Evolutionary conservation across 2,329 filamentous ascomycete genomes (phyloP), one percentile per base, ranked within the genome.

Genomic region (Bipolaris zeicola): DNA sequence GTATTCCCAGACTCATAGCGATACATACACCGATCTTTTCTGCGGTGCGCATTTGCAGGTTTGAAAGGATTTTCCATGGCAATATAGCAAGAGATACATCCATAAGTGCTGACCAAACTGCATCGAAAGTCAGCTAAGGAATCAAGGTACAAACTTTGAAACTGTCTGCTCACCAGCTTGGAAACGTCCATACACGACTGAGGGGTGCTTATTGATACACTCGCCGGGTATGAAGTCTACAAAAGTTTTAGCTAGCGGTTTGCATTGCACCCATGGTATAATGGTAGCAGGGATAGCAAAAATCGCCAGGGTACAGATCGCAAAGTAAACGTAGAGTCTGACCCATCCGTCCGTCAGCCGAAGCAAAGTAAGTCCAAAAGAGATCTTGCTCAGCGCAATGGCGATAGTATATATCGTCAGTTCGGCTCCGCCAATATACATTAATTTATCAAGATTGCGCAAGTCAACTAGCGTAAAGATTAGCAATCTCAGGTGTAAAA

Each of bases 371-470:
- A 62, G 48, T 38, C 52, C 60, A 39, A 62, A 62, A 38, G 60
- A 60, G 14, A 62, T 60, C 38, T 62, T 62, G 57, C 60, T 62
- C 22, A 62, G n/a, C 20, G 53, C 43, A 24, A 60, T 57, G 18
- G 60, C 60, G 41, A 52, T 37, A 18, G 46, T 62, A 10, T 48
- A 59, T 51, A 61, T 38, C 2, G 59, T 47, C 34, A 61, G 56
- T 47, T 48, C 55, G 16, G 45, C 36, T n/a, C 52, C 59, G 18
- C 59, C 56, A 39, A 56, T 59, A 31, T 56, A 50, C 38, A 51
- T 54, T 18, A 61, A 56, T 10, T 28, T 41, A 26, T 58, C 55
- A 18, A 56, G 26, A 28, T 59, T 52, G 18, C 34, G 31, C 16
- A 61, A 53, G 22, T 55, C 44, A 16, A 55, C 56, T 55, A 37